These are phyloP conservation scores for Casuarina equisetifolia DNA, from an alignment of 306 rosid species.

Conservation along the genomic window DNA sequence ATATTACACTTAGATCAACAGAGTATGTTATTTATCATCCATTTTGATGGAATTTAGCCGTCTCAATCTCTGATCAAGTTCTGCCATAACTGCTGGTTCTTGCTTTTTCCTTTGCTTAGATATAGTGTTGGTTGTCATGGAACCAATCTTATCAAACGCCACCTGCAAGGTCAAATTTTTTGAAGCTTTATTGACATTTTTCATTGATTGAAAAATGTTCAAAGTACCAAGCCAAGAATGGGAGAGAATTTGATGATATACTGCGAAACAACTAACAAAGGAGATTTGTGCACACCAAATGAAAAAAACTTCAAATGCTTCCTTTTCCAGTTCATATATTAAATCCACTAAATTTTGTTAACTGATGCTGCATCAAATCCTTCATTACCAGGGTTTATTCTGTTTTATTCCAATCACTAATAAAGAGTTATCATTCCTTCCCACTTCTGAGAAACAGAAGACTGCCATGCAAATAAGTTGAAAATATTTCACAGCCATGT, in stretches of 20 bases:
- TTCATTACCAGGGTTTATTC: neutral
- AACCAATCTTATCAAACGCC: conserved; percentile 91
- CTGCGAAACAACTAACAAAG: neutral
- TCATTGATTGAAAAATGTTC: neutral
- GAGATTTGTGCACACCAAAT: neutral
- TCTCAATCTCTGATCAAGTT: conserved; percentile 84
- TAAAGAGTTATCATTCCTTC: neutral
- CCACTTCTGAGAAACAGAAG: neutral
- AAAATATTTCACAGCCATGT: neutral
- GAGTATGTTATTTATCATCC: conserved; percentile 47
- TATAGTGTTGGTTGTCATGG: conserved; percentile 87
- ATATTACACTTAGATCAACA: conserved; percentile 35
- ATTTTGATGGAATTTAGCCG: conserved; percentile 65
- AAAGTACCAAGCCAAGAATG: neutral
- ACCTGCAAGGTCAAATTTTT: conserved; percentile 54
- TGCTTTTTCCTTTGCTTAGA: conserved; percentile 96
- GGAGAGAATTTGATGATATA: too few species aligned
- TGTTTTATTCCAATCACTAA: neutral
- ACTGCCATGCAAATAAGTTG: neutral
- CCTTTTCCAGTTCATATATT: neutral
- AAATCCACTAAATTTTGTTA: neutral
- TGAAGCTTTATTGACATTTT: neutral
- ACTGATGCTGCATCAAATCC: neutral
- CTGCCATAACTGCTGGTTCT: conserved; percentile 96
- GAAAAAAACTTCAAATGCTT: neutral